Base-by-base conservation (phyloP, 2,329 filamentous ascomycete genomes). In the Nemania serpens region DNA sequence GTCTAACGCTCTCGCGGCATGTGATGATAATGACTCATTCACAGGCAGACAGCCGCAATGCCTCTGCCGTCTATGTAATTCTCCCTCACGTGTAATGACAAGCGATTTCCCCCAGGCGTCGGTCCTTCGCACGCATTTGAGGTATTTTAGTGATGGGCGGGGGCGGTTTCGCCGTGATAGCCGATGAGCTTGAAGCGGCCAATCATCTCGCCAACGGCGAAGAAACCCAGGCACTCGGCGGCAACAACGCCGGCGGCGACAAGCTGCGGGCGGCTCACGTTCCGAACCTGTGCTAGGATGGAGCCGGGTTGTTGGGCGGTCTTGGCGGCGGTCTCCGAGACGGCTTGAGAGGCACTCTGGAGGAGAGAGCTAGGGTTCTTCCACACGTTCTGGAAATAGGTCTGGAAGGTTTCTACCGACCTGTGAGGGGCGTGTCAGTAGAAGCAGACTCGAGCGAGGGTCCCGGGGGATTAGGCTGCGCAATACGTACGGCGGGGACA, bases 121-220 rank as follows among this genome's bases (percentile, higher is more conserved):
- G 43, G 58, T 64, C 59, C 58, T 63, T 64, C 33, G 39, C 56
- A 48, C 54, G 50, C 62, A 22, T 49, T 64, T 46, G 34, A 12
- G 17, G 37, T 48, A 13, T 33, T 70, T 81, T 82, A 86, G 78
- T 86, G 86, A 77, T 88, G 84, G 67, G 82, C 80, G 70, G 83
- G 83, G 65, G 77, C 77, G 66, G 76, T 74, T 75, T 91, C 86
- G 75, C 91, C 90, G 78, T 85, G 86, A 85, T 99, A 99, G 67
- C 95, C 95, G 71, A 99, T 84, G 70, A 99, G 78, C 90, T 99
- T 98, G 82, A 95, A 87, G 74, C 93, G 87, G 73, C 95, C 95
- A 73, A 99, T 88, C 78, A 99, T 98, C 85, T 98, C 93, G 68
- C 95, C 95, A 57, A 98, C 87, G 64, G 93, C 96, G 85, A 98